These are phyloP conservation scores for Picochlorum sp. DNA, from an alignment of 139 green algal genomes.

Conservation along the genomic window DNA sequence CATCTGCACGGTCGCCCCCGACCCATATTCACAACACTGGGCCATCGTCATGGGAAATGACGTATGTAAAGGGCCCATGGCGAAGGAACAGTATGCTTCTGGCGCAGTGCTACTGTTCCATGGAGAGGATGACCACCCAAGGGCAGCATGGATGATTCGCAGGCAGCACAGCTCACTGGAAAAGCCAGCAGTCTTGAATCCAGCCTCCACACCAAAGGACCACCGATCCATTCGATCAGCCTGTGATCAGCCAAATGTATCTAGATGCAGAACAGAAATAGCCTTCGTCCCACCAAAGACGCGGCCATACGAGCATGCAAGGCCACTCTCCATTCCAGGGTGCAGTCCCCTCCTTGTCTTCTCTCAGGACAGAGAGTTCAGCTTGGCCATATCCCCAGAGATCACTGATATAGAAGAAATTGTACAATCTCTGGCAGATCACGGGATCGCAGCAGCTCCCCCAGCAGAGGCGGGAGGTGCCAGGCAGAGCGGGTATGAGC, in stretches of 20 bases:
- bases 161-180: neutral
- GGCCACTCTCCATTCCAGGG: neutral
- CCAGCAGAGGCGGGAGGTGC: neutral
- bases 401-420: neutral
- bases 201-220: neutral
- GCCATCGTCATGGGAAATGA: slow-evolving; percentile 3
- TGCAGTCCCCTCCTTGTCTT: slow-evolving; percentile 14
- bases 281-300: slow-evolving; percentile 10
- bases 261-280: neutral
- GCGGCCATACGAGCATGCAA: neutral
- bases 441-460: neutral
- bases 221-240: neutral
- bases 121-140: neutral
- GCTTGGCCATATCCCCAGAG: neutral
- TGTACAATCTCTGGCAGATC: too few species aligned
- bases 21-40: slow-evolving; percentile 10
- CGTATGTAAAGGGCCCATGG: neutral
- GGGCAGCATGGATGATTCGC: neutral
- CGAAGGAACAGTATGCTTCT: neutral
- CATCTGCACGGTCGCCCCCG: neutral
- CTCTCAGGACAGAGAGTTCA: slow-evolving; percentile 9
- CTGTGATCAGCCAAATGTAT: neutral
- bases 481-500: slow-evolving; percentile 1
- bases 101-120: neutral
- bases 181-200: slow-evolving; percentile 1